Conservation (phyloP, 148 eudicot genomes). For the Rhododendron simsii region DNA sequence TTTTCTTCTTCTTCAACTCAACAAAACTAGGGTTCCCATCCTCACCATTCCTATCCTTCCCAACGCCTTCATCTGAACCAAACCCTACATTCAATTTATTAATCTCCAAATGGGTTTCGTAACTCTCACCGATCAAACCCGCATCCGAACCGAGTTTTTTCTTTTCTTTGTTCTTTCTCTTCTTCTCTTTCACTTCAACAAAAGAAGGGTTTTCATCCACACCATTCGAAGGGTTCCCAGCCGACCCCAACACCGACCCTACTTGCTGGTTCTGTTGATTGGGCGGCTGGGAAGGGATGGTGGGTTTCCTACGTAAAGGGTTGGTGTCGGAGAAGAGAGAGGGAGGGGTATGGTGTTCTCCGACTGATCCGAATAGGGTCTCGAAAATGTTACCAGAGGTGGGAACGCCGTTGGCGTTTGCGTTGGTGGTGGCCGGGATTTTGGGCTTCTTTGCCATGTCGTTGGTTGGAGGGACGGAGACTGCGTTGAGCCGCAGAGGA, state of each 20-base stretch:
- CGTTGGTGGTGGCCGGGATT: slow-evolving; percentile 13
- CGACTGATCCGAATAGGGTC: slow-evolving; percentile 52
- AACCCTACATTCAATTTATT: slow-evolving; percentile 15
- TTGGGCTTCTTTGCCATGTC: slow-evolving; percentile 72
- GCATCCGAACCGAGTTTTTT: not conserved
- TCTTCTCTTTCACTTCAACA: slow-evolving; percentile 28
- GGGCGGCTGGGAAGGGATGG: not conserved
- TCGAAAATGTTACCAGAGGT: slow-evolving; percentile 28
- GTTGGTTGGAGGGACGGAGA: not conserved
- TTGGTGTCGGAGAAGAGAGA: slow-evolving; percentile 58
- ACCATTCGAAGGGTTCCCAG: slow-evolving; percentile 11
- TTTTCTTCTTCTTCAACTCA: not conserved
- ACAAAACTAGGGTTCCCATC: not conserved
- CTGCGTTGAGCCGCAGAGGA: not conserved
- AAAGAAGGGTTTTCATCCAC: slow-evolving; percentile 18
- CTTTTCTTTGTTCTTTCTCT: slow-evolving; percentile 21
- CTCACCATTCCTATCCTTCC: not conserved
- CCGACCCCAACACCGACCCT: slow-evolving; percentile 10
- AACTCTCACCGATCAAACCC: slow-evolving; percentile 1
- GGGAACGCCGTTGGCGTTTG: slow-evolving; percentile 9
- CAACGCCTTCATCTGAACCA: not conserved
- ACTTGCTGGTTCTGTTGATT: not conserved
- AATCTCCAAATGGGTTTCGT: not conserved
- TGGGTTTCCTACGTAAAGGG: slow-evolving; percentile 54
- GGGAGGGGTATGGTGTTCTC: slow-evolving; percentile 18